phyloP scores from a whole-genome alignment of 345 rosid species.

The Dipteronia sinensis region DNA sequence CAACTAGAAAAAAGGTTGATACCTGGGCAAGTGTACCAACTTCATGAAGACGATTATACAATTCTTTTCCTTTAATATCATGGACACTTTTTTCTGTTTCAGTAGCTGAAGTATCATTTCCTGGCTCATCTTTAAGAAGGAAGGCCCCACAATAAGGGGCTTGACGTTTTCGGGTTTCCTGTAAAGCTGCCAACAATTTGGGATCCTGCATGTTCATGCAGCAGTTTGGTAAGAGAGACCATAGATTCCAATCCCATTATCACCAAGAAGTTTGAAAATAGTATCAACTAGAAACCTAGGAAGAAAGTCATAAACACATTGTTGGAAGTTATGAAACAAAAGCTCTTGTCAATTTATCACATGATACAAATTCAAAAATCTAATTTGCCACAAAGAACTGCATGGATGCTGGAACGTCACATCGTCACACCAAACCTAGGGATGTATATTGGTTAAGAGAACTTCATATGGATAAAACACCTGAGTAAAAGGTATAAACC shows the following conservation, averaged over 20 bases:
- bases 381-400: not conserved
- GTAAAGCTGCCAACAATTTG: constrained; percentile 89
- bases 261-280: not conserved
- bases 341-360: not conserved
- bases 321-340: not conserved
- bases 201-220: constrained; percentile 61
- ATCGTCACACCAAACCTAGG: not conserved
- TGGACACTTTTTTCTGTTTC: constrained; percentile 68
- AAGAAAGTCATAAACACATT: not conserved
- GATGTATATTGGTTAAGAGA: not conserved
- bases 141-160: constrained; percentile 99
- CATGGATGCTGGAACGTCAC: not conserved
- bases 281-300: not conserved
- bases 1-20: constrained; percentile 11
- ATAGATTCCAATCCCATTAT: not conserved
- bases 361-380: not conserved
- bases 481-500: not conserved
- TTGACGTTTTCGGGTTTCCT: constrained; percentile 86
- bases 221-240: constrained; percentile 19
- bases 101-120: constrained; percentile 65
- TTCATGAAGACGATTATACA: constrained; percentile 82
- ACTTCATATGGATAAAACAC: not conserved
- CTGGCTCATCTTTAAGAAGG: constrained; percentile 89
- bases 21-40: constrained; percentile 99
- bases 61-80: constrained; percentile 82